Conservation (phyloP, 352 stramenopile genomes). For the Phytophthora agathidicida region DNA sequence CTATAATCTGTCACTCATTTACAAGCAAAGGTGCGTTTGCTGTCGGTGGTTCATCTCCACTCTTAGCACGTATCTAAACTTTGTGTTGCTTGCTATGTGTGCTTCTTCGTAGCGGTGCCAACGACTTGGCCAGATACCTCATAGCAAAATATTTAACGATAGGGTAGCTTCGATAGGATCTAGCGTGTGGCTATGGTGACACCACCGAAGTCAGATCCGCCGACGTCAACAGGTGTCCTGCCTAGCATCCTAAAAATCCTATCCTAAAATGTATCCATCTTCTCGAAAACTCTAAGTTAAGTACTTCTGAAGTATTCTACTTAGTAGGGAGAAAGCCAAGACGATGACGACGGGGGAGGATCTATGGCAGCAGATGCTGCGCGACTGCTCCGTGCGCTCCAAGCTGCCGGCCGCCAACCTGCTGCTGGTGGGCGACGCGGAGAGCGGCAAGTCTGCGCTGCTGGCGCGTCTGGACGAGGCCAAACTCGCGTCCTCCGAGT, state of each 20-base stretch:
- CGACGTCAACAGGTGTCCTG: no score
- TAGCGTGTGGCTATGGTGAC: no score
- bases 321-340: no score
- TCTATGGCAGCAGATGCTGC: slow-evolving; percentile 87
- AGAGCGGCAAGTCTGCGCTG: slow-evolving; percentile 78
- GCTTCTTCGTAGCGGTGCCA: slow-evolving; percentile 53
- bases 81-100: slow-evolving; percentile 1
- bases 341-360: slow-evolving; percentile 39
- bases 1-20: slow-evolving; percentile 91
- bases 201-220: no score
- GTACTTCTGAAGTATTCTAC: no score
- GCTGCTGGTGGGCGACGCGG: slow-evolving; percentile 71
- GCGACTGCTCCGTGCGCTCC: slow-evolving; percentile 78
- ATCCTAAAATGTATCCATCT: no score
- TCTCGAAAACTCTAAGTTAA: no score
- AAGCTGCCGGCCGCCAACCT: slow-evolving; percentile 73
- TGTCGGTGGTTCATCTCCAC: background rate
- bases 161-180: background rate
- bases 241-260: no score
- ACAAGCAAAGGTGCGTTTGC: slow-evolving; percentile 77
- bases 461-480: slow-evolving; percentile 64
- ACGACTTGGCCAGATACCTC: slow-evolving; percentile 78
- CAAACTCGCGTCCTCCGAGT: slow-evolving; percentile 13
- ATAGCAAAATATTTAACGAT: slow-evolving; percentile 84
- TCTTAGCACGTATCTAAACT: no score